Evolutionary conservation across 352 stramenopile species (phyloP).

Genomic region (Globisporangium cystogenes): DNA sequence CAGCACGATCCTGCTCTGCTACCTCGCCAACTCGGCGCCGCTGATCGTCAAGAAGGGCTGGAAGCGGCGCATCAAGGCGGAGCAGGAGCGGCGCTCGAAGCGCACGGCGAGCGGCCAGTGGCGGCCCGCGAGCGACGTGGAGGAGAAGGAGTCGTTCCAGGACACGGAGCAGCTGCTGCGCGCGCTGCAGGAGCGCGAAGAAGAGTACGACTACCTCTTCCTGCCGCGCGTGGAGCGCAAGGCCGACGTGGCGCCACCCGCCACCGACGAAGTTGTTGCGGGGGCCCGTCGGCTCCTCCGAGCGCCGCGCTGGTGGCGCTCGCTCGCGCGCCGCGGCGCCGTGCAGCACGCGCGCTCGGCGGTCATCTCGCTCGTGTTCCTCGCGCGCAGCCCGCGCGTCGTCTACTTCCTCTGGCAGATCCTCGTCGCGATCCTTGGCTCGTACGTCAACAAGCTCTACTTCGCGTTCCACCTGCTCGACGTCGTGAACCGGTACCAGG

Average conservation of each 20-base stretch:
- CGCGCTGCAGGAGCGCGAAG: constrained; percentile 46
- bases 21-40: constrained; percentile 61
- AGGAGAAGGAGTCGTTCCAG: constrained; percentile 52
- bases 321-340: neutral
- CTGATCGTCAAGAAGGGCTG: constrained; percentile 65
- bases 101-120: constrained; percentile 27
- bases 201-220: constrained; percentile 63
- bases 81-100: constrained; percentile 40
- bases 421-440: constrained; percentile 43
- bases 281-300: no score
- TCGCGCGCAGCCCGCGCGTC: constrained; percentile 44
- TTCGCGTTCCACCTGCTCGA: constrained; percentile 75
- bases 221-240: constrained; percentile 20
- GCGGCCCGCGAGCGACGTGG: constrained; percentile 12
- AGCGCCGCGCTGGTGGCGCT: neutral
- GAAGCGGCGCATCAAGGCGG: constrained; percentile 42
- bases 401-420: constrained; percentile 61
- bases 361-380: constrained; percentile 42
- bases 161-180: constrained; percentile 58
- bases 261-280: no score
- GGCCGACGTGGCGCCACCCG: no score
- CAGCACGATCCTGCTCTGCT: constrained; percentile 40
- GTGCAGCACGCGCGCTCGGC: constrained; percentile 19
- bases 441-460: constrained; percentile 70
- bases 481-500: constrained; percentile 73